phyloP scores from a whole-genome alignment of 2,329 filamentous ascomycete genomes.

The Cercospora sesami region DNA sequence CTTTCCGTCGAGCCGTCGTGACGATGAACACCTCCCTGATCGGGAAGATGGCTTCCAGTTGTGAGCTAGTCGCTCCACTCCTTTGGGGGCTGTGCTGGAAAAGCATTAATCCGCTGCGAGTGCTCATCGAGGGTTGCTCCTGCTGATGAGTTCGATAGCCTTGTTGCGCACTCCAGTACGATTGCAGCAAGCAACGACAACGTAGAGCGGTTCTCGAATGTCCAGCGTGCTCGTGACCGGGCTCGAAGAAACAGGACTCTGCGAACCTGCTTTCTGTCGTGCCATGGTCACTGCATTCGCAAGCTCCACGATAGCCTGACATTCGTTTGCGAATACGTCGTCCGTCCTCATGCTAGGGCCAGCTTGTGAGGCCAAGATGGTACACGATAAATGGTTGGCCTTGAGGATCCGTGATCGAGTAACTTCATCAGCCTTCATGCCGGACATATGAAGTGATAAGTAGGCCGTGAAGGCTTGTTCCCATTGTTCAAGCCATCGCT shows the following conservation, averaged over 20 bases:
- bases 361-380: constrained; percentile 33
- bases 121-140: constrained; percentile 12
- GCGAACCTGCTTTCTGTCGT: constrained; percentile 17
- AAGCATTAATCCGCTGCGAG: neutral
- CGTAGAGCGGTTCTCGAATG: constrained; percentile 31
- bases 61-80: neutral
- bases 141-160: constrained; percentile 25
- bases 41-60: neutral
- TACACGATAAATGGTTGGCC: constrained; percentile 38
- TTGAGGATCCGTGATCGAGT: constrained; percentile 35
- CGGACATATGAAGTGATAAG: constrained; percentile 31
- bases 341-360: constrained; percentile 21
- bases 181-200: constrained; percentile 32
- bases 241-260: constrained; percentile 13
- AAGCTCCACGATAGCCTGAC: constrained; percentile 37
- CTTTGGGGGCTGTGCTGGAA: neutral
- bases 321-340: constrained; percentile 32
- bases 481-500: constrained; percentile 38
- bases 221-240: constrained; percentile 25
- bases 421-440: constrained; percentile 34
- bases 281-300: constrained; percentile 29
- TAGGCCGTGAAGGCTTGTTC: constrained; percentile 36
- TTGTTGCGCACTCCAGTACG: constrained; percentile 20
- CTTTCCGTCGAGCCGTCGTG: neutral
- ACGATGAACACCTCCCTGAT: neutral